Evolutionary conservation across 2,329 filamentous ascomycete genomes (phyloP).

Genomic region (Xylariales sp.): DNA sequence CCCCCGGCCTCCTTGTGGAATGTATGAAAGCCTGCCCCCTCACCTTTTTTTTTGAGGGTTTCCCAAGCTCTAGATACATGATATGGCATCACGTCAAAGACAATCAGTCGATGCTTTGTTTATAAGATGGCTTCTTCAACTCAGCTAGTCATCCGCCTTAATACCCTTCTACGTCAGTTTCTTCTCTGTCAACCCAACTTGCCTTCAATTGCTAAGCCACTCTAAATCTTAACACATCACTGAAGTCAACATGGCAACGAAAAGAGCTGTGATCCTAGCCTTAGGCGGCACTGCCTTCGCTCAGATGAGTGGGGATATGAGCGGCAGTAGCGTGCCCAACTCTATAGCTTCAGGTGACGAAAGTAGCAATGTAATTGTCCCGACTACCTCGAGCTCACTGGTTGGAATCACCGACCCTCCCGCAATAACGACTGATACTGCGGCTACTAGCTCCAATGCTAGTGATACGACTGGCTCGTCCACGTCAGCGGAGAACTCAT

Average conservation of each 20-base stretch:
- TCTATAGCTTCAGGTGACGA: conserved; percentile 2
- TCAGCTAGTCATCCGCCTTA: conserved; percentile 6
- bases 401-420: conserved; percentile 23
- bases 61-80: conserved; percentile 29
- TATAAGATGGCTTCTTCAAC: conserved; percentile 32
- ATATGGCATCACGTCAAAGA: conserved; percentile 40
- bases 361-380: conserved; percentile 6
- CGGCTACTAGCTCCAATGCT: not conserved
- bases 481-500: not conserved
- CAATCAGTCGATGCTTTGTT: conserved; percentile 38
- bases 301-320: conserved; percentile 39
- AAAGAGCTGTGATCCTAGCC: conserved; percentile 40
- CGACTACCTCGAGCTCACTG: conserved; percentile 15
- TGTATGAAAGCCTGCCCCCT: conserved; percentile 27
- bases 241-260: conserved; percentile 42
- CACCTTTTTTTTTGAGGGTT: not conserved
- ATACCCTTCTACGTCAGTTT: not conserved
- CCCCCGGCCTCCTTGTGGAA: conserved; percentile 29
- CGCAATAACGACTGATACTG: conserved; percentile 16
- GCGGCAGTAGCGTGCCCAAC: conserved; percentile 17
- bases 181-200: conserved; percentile 6
- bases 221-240: conserved; percentile 12
- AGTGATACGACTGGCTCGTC: not conserved
- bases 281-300: conserved; percentile 42
- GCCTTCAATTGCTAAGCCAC: not conserved